Conservation (phyloP, 768 basidiomycete species). For the Boletus sensibilis region DNA sequence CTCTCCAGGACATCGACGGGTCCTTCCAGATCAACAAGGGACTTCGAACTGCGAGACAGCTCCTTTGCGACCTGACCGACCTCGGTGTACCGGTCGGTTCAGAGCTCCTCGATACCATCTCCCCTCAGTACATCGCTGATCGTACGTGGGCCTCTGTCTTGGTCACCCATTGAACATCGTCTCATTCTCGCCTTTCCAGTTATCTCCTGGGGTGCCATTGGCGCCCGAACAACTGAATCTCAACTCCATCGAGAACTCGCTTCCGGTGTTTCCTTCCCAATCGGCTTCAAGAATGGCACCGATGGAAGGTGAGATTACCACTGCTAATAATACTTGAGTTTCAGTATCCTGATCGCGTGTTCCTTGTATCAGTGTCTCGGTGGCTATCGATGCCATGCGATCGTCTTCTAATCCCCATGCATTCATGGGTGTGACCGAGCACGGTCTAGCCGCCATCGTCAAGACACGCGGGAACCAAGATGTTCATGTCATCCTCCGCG, state of each 20-base stretch:
- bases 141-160: constrained; percentile 39
- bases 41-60: constrained; percentile 79
- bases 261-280: constrained; percentile 94
- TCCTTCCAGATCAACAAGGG: constrained; percentile 98
- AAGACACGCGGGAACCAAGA: constrained; percentile 83
- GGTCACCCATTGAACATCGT: not conserved
- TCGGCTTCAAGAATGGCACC: constrained; percentile 99
- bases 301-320: constrained; percentile 66
- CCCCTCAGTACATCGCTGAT: constrained; percentile 82
- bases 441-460: constrained; percentile 92
- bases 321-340: not conserved
- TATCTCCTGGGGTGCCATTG: constrained; percentile 93
- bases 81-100: constrained; percentile 91
- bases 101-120: constrained; percentile 85
- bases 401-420: constrained; percentile 89
- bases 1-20: constrained; percentile 71
- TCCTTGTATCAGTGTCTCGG: constrained; percentile 52
- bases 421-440: constrained; percentile 91
- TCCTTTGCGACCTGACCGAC: constrained; percentile 88
- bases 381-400: constrained; percentile 97
- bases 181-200: constrained; percentile 38
- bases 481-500: constrained; percentile 95
- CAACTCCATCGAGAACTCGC: constrained; percentile 97
- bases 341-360: constrained; percentile 1
- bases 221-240: constrained; percentile 95